A percentile compares a stretch with the other conserved stretches of the same genome.
phyloP scores from a whole-genome alignment of 2,329 filamentous ascomycete species.

The Hypomyces perniciosus region DNA sequence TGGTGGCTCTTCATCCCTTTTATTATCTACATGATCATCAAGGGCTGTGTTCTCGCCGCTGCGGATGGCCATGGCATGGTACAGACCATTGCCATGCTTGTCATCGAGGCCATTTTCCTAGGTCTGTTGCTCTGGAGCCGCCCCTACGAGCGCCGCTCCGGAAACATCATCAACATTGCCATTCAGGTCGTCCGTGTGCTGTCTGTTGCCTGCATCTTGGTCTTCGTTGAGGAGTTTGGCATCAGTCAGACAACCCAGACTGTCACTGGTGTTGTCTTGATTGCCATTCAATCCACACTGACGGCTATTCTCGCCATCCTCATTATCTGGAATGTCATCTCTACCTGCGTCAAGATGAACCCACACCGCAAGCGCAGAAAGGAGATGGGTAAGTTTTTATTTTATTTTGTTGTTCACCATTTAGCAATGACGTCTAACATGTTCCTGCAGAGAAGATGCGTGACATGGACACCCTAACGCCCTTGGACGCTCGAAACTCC shows the following conservation, averaged over 20 bases:
- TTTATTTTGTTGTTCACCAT: not conserved
- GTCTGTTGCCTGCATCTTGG: slow-evolving; percentile 79
- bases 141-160: slow-evolving; percentile 79
- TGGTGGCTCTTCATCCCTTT: slow-evolving; percentile 95
- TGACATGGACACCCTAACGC: slow-evolving; percentile 76
- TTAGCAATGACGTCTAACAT: slow-evolving; percentile 22
- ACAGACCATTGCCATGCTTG: slow-evolving; percentile 73
- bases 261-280: slow-evolving; percentile 84
- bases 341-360: slow-evolving; percentile 77
- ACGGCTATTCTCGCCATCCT: slow-evolving; percentile 80
- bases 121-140: slow-evolving; percentile 74
- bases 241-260: slow-evolving; percentile 91
- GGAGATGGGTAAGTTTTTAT: slow-evolving; percentile 68
- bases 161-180: slow-evolving; percentile 87
- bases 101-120: slow-evolving; percentile 77
- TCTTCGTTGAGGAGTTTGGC: slow-evolving; percentile 91
- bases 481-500: slow-evolving; percentile 80
- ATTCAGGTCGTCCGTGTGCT: slow-evolving; percentile 87
- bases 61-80: slow-evolving; percentile 78
- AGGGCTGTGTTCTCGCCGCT: slow-evolving; percentile 78
- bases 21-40: slow-evolving; percentile 86
- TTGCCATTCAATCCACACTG: slow-evolving; percentile 81
- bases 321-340: slow-evolving; percentile 83
- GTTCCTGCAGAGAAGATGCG: slow-evolving; percentile 60
- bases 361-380: slow-evolving; percentile 84